These are phyloP conservation scores for Irineochytrium annulatum DNA, from an alignment of 192 early-diverging fungal genomes.

Conservation along the genomic window DNA sequence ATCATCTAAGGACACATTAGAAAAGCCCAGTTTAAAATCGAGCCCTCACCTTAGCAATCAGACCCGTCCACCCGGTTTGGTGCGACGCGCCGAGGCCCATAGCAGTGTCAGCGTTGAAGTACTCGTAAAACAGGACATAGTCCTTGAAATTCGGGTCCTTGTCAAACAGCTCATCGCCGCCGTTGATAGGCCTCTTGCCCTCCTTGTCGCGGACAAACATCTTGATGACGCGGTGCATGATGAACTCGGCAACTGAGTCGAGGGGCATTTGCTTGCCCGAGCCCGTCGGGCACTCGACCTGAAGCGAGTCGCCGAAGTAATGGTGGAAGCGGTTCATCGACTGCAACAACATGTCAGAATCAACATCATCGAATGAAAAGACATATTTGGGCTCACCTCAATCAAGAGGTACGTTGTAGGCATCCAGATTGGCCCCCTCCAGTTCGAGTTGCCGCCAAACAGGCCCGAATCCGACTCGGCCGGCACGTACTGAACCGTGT, in stretches of 20 bases:
- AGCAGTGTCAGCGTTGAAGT: constrained; percentile 49
- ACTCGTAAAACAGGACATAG: constrained; percentile 47
- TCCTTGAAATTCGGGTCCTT: constrained; percentile 44
- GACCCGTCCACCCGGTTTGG: constrained; percentile 55
- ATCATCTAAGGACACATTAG: too few species aligned
- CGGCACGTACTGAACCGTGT: constrained; percentile 44
- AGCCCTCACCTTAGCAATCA: constrained; percentile 41
- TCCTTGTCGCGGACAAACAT: constrained; percentile 28
- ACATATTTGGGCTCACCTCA: too few species aligned
- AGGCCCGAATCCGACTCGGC: constrained; percentile 35
- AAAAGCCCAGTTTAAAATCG: too few species aligned
- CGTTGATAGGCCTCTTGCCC: constrained; percentile 39
- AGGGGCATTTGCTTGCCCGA: constrained; percentile 8
- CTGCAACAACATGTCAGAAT: constrained; percentile 2
- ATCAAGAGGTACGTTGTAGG: constrained; percentile 19
- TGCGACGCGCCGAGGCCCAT: constrained; percentile 50
- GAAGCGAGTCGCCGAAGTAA: constrained; percentile 22
- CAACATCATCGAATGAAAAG: too few species aligned
- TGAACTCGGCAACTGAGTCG: constrained; percentile 19
- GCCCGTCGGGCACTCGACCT: constrained; percentile 17
- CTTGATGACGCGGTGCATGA: constrained; percentile 24
- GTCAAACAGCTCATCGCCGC: constrained; percentile 32
- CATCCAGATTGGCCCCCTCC: constrained; percentile 29
- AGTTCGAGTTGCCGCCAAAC: constrained; percentile 39
- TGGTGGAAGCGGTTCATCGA: constrained; percentile 22